Conservation (phyloP, 2,329 filamentous ascomycete genomes). For the Fusarium nelsonii region DNA sequence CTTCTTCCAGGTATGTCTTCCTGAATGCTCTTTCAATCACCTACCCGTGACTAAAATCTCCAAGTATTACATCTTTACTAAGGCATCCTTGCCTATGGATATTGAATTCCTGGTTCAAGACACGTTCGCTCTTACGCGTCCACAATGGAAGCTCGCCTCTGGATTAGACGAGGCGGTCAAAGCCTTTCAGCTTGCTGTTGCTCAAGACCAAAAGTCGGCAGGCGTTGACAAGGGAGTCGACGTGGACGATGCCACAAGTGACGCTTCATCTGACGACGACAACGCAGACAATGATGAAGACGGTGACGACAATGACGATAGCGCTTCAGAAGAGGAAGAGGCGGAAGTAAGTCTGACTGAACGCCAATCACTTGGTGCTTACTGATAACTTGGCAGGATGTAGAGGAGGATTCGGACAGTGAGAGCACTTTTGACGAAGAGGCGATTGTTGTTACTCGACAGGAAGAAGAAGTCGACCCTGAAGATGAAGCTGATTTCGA, state of each 20-base stretch:
- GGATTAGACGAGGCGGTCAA: constrained; percentile 85
- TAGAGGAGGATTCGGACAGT: constrained; percentile 61
- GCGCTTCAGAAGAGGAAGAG: constrained; percentile 71
- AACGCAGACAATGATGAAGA: constrained; percentile 76
- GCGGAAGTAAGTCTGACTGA: constrained; percentile 59
- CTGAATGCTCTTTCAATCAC: neutral
- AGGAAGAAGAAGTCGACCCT: constrained; percentile 90
- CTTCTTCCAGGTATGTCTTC: constrained; percentile 80
- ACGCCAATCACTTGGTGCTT: neutral
- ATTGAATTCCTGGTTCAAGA: constrained; percentile 97
- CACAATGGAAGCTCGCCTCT: constrained; percentile 90
- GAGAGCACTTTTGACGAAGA: constrained; percentile 83
- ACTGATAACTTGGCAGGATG: constrained; percentile 55
- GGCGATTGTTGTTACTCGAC: constrained; percentile 89
- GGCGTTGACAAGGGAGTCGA: constrained; percentile 77
- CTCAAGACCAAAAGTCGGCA: constrained; percentile 86
- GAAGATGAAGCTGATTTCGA: constrained; percentile 98
- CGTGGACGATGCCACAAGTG: constrained; percentile 78
- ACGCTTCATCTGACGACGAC: constrained; percentile 81
- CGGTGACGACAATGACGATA: constrained; percentile 70
- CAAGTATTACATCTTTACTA: constrained; percentile 92
- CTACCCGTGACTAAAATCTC: constrained; percentile 20
- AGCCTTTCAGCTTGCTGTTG: constrained; percentile 87
- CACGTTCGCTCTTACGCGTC: constrained; percentile 84
- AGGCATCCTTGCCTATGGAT: constrained; percentile 92